A percentile compares a stretch with the other conserved stretches of the same genome.
Evolutionary conservation across 768 basidiomycete species (phyloP).

Genomic region (Boletales sp.): DNA sequence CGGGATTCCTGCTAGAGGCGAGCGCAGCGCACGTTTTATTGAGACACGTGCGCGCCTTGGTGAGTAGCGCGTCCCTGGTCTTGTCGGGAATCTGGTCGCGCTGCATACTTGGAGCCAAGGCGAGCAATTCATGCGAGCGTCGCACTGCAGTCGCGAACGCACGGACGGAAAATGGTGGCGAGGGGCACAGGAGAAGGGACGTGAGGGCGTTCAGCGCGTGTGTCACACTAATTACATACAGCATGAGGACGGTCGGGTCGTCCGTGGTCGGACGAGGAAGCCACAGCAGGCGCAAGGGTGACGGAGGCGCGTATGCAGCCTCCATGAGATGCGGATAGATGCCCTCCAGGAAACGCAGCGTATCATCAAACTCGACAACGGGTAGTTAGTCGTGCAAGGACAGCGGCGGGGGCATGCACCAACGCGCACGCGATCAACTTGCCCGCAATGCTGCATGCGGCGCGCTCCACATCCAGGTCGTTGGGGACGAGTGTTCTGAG

Average conservation of each 20-base stretch:
- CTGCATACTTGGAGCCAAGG: constrained; percentile 49
- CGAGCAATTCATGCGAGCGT: constrained; percentile 37
- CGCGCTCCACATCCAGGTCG: constrained; percentile 68
- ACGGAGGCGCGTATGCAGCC: background rate
- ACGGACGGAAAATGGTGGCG: constrained; percentile 13
- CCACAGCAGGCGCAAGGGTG: constrained; percentile 33
- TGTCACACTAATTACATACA: constrained; percentile 58
- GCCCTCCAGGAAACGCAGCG: constrained; percentile 42
- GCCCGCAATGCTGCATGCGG: constrained; percentile 61
- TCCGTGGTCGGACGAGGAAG: constrained; percentile 40
- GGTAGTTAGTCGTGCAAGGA: background rate
- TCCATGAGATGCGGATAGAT: constrained; percentile 42
- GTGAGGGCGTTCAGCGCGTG: constrained; percentile 48
- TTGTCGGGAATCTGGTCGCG: constrained; percentile 40
- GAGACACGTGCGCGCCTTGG: constrained; percentile 54
- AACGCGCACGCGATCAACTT: constrained; percentile 67
- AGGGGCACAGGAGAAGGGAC: constrained; percentile 22
- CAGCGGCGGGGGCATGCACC: constrained; percentile 44
- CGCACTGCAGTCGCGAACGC: constrained; percentile 32
- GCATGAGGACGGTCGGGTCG: constrained; percentile 39
- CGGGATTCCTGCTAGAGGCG: constrained; percentile 25
- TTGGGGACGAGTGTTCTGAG: constrained; percentile 45
- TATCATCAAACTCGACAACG: constrained; percentile 48
- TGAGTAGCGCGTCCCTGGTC: constrained; percentile 55
- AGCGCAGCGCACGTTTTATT: constrained; percentile 32